These are phyloP conservation scores for Cladophialophora exuberans DNA, from an alignment of 2,329 filamentous ascomycete species.

Conservation along the genomic window DNA sequence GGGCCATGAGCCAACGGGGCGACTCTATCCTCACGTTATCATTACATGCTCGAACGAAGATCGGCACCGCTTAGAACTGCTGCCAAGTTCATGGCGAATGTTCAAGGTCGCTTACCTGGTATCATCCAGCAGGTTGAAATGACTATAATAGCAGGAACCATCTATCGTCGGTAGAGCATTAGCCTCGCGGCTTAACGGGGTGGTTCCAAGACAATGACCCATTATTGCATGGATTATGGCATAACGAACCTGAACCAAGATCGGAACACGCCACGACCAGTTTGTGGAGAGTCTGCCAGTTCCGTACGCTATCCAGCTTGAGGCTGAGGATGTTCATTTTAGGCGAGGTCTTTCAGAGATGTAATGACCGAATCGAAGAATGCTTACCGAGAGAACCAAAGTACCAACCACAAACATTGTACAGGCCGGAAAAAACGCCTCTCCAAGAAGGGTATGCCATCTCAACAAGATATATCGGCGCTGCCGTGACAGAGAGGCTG, in stretches of 20 bases:
- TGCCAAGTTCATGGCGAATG: no score
- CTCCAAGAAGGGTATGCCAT: conserved; percentile 40
- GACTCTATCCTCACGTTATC: no score
- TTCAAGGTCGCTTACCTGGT: neutral
- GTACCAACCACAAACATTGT: conserved; percentile 2
- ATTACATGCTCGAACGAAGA: no score
- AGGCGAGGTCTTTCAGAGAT: no score
- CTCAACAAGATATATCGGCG: conserved; percentile 42
- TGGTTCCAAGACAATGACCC: no score
- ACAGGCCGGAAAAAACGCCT: neutral
- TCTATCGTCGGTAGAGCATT: conserved; percentile 68
- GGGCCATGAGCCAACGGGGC: conserved; percentile 63
- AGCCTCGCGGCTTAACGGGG: conserved; percentile 66
- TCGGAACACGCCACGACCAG: no score
- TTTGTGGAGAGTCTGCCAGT: neutral
- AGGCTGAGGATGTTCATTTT: no score
- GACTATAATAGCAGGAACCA: conserved; percentile 36
- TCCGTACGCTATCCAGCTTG: neutral
- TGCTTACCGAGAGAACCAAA: conserved; percentile 40
- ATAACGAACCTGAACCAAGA: no score
- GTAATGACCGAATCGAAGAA: no score
- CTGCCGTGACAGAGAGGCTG: conserved; percentile 31
- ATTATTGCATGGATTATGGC: no score
- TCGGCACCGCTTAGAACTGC: no score
- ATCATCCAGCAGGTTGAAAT: neutral